A percentile compares a stretch with the other conserved stretches of the same genome.
phyloP scores from a whole-genome alignment of 345 rosid species.

The Citrus sinensis region DNA sequence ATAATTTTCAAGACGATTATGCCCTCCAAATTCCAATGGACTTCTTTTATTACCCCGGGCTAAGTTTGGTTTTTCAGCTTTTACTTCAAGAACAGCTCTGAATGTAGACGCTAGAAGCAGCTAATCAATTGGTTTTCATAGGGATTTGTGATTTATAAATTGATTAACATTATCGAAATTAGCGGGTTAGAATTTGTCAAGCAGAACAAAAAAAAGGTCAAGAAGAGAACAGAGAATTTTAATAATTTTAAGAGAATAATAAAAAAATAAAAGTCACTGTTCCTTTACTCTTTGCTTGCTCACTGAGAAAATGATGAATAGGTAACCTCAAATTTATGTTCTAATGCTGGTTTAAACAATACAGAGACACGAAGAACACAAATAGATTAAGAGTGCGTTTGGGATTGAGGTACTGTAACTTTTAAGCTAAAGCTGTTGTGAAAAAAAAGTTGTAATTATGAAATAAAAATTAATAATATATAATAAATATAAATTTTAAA shows the following conservation, averaged over 20 bases:
- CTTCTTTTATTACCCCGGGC: neutral
- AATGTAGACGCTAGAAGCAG: neutral
- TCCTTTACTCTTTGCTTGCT: slow-evolving; percentile 7
- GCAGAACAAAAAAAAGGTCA: neutral
- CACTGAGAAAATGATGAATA: slow-evolving; percentile 11
- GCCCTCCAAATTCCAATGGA: neutral
- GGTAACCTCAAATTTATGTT: neutral
- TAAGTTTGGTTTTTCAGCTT: neutral
- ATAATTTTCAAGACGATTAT: neutral
- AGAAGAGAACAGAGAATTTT: neutral
- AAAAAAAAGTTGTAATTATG: too few relatives aligned
- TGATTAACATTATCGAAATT: neutral
- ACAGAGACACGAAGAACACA: neutral
- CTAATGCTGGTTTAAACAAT: neutral
- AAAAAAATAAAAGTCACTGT: neutral
- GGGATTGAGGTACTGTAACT: too few relatives aligned
- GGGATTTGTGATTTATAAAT: slow-evolving; percentile 4
- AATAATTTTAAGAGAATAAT: neutral
- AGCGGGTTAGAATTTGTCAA: neutral
- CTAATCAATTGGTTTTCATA: neutral
- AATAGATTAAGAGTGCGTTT: neutral
- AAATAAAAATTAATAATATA: too few relatives aligned
- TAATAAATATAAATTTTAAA: too few relatives aligned
- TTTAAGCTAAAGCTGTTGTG: too few relatives aligned
- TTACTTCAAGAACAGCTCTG: neutral